Percentiles rank a stretch among this genome's conserved stretches.
Evolutionary conservation across 176 grass and related monocot species (phyloP).

Genomic region (Chrysopogon serrulatus): DNA sequence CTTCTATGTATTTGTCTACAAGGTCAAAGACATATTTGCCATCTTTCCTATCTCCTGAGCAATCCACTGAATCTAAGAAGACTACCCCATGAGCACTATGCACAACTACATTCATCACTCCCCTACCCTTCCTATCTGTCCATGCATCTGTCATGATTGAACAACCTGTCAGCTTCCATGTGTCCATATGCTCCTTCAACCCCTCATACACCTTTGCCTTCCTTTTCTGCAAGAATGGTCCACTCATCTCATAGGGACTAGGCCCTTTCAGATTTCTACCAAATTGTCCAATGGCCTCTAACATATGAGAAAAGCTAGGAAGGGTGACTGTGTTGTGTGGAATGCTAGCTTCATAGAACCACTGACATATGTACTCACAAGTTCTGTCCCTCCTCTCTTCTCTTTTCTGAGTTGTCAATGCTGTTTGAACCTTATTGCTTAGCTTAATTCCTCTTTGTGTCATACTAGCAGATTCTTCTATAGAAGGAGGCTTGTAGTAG

Average conservation of each 20-base stretch:
- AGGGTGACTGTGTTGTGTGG: background rate
- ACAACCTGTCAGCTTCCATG: background rate
- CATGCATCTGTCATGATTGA: too few relatives aligned
- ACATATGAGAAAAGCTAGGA: background rate
- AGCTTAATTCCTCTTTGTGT: background rate
- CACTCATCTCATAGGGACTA: background rate
- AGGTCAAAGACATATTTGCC: too few relatives aligned
- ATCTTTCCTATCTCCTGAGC: too few relatives aligned
- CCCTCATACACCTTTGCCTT: background rate
- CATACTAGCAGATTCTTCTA: background rate
- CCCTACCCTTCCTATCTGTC: background rate
- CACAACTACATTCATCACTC: too few relatives aligned
- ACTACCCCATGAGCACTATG: too few relatives aligned
- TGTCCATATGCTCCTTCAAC: background rate
- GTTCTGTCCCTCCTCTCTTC: background rate
- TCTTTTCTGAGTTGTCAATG: background rate
- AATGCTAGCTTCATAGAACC: background rate
- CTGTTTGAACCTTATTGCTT: background rate
- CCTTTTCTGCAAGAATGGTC: background rate
- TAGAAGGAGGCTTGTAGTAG: background rate
- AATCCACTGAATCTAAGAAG: too few relatives aligned
- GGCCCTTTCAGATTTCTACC: background rate
- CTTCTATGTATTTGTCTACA: too few relatives aligned
- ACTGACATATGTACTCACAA: background rate
- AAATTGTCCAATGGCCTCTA: background rate